Conservation (phyloP, 2,329 filamentous ascomycete genomes). For the Lasiodiplodia sp. region DNA sequence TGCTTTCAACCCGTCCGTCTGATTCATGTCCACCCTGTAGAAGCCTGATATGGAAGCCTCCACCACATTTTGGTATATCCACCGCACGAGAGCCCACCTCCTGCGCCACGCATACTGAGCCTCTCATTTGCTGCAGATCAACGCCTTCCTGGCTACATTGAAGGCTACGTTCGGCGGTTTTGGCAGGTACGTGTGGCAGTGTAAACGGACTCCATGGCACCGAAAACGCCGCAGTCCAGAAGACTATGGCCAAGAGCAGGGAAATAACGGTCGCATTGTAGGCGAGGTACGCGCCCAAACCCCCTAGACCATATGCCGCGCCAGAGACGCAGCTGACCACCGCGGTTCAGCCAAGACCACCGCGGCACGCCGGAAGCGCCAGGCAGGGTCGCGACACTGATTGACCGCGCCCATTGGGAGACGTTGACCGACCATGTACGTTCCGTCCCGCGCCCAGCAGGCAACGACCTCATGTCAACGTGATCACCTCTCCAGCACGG, state of each 20-base stretch:
- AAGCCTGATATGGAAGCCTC: slow-evolving; percentile 97
- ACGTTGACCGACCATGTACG: slow-evolving; percentile 71
- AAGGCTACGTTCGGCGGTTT: slow-evolving; percentile 92
- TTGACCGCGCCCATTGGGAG: slow-evolving; percentile 84
- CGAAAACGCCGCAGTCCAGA: not conserved
- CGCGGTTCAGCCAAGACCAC: slow-evolving; percentile 78
- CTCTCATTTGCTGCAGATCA: slow-evolving; percentile 66
- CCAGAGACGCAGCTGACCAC: not conserved
- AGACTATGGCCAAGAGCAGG: slow-evolving; percentile 1
- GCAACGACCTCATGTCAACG: not conserved
- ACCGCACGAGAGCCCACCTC: not conserved
- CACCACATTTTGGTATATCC: slow-evolving; percentile 84
- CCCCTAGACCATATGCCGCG: not conserved
- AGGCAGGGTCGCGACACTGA: slow-evolving; percentile 91
- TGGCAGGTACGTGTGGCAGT: slow-evolving; percentile 80
- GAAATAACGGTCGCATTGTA: slow-evolving; percentile 29
- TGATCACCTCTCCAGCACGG: slow-evolving; percentile 40
- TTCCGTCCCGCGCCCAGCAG: slow-evolving; percentile 25
- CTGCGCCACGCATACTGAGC: not conserved
- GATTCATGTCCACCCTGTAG: slow-evolving; percentile 53
- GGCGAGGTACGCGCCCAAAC: slow-evolving; percentile 42
- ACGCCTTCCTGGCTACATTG: slow-evolving; percentile 87
- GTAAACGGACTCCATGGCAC: slow-evolving; percentile 41
- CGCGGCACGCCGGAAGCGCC: slow-evolving; percentile 87
- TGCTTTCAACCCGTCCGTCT: not conserved